These are phyloP conservation scores for Fusarium caatingaense DNA, from an alignment of 2,329 filamentous ascomycete species.

Conservation along the genomic window DNA sequence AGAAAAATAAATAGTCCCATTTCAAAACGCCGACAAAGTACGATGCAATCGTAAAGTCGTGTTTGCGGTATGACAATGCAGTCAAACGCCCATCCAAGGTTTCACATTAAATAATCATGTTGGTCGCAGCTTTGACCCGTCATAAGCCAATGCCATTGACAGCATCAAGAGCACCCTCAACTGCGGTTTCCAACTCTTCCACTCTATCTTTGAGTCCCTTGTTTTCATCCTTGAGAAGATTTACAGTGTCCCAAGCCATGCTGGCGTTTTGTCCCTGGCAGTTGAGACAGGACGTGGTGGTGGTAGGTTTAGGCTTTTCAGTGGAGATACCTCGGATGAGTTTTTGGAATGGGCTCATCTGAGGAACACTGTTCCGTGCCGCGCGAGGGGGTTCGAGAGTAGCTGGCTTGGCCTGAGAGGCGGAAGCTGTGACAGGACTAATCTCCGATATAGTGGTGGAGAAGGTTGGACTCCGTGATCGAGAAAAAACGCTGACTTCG, in stretches of 20 bases:
- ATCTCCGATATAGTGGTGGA: constrained; percentile 54
- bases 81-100: constrained; percentile 16
- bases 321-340: constrained; percentile 57
- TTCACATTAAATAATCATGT: constrained; percentile 19
- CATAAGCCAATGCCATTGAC: constrained; percentile 66
- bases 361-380: constrained; percentile 49
- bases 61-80: constrained; percentile 21
- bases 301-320: constrained; percentile 44
- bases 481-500: constrained; percentile 69
- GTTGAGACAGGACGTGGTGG: constrained; percentile 59
- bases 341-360: constrained; percentile 55
- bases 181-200: constrained; percentile 66
- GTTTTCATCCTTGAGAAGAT: constrained; percentile 71
- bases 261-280: constrained; percentile 69
- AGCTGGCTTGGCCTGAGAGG: constrained; percentile 39
- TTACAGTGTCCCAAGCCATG: constrained; percentile 74
- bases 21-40: constrained; percentile 11
- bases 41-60: constrained; percentile 21
- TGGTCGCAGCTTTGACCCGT: constrained; percentile 1
- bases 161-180: constrained; percentile 70
- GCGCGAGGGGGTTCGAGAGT: constrained; percentile 43
- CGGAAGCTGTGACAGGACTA: constrained; percentile 37
- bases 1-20: constrained; percentile 13
- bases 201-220: constrained; percentile 69
- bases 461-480: constrained; percentile 67